Percentiles rank a stretch among this genome's conserved stretches.
Evolutionary conservation across 257 asterid genomes (phyloP).

Genomic region (Coffea eugenioides): DNA sequence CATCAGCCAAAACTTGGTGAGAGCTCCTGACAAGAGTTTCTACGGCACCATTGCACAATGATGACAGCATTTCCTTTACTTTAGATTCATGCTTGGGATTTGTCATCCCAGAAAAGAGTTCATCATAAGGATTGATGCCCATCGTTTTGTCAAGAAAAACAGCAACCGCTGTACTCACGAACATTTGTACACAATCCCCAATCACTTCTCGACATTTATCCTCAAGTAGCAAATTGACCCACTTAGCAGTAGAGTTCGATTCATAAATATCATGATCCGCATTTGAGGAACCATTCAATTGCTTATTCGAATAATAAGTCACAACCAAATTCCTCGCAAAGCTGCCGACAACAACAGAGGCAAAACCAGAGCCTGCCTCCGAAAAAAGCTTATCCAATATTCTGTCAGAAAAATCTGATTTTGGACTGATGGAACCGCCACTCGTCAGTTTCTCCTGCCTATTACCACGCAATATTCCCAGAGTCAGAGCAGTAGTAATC

Average conservation of each 20-base stretch:
- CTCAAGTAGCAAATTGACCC: conserved; percentile 45
- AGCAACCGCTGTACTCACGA: conserved; percentile 66
- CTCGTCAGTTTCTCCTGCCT: conserved; percentile 17
- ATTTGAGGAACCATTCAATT: background rate
- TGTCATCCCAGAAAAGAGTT: conserved; percentile 62
- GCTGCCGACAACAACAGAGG: conserved; percentile 67
- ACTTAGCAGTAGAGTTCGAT: conserved; percentile 15
- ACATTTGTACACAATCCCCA: conserved; percentile 43
- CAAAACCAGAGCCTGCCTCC: conserved; percentile 64
- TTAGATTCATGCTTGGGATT: conserved; percentile 59
- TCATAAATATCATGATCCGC: conserved; percentile 4
- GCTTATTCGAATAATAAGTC: conserved; percentile 37
- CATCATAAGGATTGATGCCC: conserved; percentile 53
- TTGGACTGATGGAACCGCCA: conserved; percentile 5
- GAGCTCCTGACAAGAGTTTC: conserved; percentile 60
- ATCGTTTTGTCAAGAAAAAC: conserved; percentile 63
- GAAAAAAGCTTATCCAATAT: conserved; percentile 52
- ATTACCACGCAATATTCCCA: conserved; percentile 49
- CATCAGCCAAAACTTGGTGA: conserved; percentile 34
- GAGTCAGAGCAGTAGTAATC: conserved; percentile 47
- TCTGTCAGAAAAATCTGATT: conserved; percentile 27
- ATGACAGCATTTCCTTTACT: conserved; percentile 47
- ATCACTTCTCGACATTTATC: conserved; percentile 54
- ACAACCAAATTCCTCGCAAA: conserved; percentile 52
- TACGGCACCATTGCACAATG: conserved; percentile 55